Conservation (phyloP, 768 basidiomycete species). For the Sutorius australiensis region DNA sequence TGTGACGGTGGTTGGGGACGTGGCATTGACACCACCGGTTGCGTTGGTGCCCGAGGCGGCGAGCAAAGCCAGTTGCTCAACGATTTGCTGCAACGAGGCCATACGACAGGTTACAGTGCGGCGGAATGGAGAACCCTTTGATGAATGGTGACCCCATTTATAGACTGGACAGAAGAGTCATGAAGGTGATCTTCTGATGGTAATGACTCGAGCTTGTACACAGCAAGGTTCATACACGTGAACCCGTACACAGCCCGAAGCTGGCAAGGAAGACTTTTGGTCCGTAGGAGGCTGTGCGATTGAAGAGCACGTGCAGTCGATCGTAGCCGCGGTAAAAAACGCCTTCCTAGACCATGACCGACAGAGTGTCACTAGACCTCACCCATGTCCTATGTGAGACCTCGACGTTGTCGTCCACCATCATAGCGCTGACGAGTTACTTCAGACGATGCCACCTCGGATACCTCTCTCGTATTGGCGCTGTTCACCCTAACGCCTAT, state of each 20-base stretch:
- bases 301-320: neutral
- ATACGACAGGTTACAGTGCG: conserved; percentile 1
- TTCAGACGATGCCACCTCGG: conserved; percentile 60
- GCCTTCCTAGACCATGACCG: too few relatives aligned
- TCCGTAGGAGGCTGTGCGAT: neutral
- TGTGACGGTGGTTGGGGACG: conserved; percentile 6
- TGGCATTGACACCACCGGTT: conserved; percentile 14
- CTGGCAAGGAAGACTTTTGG: too few relatives aligned
- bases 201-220: conserved; percentile 11
- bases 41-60: conserved; percentile 13
- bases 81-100: conserved; percentile 29
- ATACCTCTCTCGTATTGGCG: conserved; percentile 54
- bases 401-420: neutral
- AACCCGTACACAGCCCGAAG: conserved; percentile 2
- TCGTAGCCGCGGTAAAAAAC: too few relatives aligned
- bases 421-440: conserved; percentile 1
- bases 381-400: conserved; percentile 64
- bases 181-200: neutral
- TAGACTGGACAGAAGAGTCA: conserved; percentile 3
- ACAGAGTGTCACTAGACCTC: conserved; percentile 51
- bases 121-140: neutral
- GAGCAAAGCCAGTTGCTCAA: conserved; percentile 28
- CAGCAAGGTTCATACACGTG: neutral
- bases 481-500: conserved; percentile 67
- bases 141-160: conserved; percentile 3